Evolutionary conservation across 352 stramenopile species (phyloP), one percentile per base, ranked within the genome.

Genomic region (Thalassiosira oceanica): DNA sequence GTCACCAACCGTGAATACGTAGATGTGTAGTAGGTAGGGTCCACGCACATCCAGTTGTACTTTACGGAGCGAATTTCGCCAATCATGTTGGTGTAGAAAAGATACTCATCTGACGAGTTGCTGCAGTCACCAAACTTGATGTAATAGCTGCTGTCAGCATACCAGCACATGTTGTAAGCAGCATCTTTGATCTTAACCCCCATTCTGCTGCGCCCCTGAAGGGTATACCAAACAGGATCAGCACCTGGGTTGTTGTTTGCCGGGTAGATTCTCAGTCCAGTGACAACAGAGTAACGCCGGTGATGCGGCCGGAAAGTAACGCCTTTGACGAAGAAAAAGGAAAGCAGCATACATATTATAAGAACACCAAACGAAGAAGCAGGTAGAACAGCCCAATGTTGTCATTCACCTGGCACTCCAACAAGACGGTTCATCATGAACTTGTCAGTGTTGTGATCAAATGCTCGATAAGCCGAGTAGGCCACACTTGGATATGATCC

Each of bases 181-280:
- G 43, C 11, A 33, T 73, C 43, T 28, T 23, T 27, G 26, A 33
- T 65, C 33, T 58, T 56, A 7, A 60, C 43, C 27, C 61, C 16
- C 26, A 63, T 24, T 36, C 3, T 6, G 1, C 29, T 8, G 23
- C 55, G 39, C 35, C 65, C 65, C 49, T 42, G 18, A 27, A 75
- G 31, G 0, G 13, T 21, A 61, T 68, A 75, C 28, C 58, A 49
- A 18, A 57, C 48, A 20, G 65, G 65, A 16, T 75, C 65, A 39
- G 37, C 55, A 27, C 26, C 31, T 18, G 65, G 39, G 28, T 58
- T 29, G 13, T 52, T 53, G 43, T 65, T 69, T 6, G 55, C 55
- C n/a, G 20, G 68, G 27, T 75, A 75, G 28, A 75, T n/a, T 8
- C 65, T 55, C 42, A 75, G 21, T 5, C 55, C 65, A 41, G 49